phyloP scores from a whole-genome alignment of 805 yeast species.

The Sugiyamaella boreocaroliniensis region DNA sequence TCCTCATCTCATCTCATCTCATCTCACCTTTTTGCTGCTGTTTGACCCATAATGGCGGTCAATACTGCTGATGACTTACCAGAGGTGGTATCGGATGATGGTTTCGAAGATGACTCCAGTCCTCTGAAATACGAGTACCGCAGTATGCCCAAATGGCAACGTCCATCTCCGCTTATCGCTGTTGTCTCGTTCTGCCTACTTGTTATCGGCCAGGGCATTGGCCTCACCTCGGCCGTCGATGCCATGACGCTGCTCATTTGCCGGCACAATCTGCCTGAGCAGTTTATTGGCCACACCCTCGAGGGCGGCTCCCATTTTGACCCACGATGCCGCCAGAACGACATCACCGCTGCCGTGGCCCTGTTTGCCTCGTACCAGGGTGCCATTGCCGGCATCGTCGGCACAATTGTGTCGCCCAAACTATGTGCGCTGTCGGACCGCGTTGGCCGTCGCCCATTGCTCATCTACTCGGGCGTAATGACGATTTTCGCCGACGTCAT shows the following conservation, averaged over 20 bases:
- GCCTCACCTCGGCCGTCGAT: constrained; percentile 12
- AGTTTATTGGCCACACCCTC: not conserved
- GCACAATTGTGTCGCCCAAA: constrained; percentile 28
- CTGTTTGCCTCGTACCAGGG: constrained; percentile 8
- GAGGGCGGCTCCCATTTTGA: constrained; percentile 6
- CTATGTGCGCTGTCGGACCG: constrained; percentile 58
- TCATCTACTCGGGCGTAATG: not conserved
- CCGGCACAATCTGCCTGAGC: constrained; percentile 11
- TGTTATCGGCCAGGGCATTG: constrained; percentile 1
- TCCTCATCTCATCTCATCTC: not conserved
- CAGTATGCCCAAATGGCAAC: not conserved
- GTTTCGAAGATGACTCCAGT: not conserved
- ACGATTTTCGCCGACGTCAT: constrained; percentile 12
- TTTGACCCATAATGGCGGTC: not conserved
- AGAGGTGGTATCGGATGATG: not conserved
- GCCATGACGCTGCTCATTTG: constrained; percentile 15
- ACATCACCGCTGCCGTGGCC: constrained; percentile 11
- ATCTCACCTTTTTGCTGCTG: too few species aligned
- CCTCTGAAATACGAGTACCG: constrained; percentile 8
- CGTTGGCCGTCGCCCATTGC: constrained; percentile 49
- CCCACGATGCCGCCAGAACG: constrained; percentile 14
- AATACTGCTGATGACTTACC: not conserved
- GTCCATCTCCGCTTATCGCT: constrained; percentile 9
- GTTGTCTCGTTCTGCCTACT: not conserved
- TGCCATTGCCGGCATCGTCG: constrained; percentile 8